Evolutionary conservation across 2,329 filamentous ascomycete species (phyloP), one percentile per base, ranked within the genome.

Genomic region (Fusarium sp.): DNA sequence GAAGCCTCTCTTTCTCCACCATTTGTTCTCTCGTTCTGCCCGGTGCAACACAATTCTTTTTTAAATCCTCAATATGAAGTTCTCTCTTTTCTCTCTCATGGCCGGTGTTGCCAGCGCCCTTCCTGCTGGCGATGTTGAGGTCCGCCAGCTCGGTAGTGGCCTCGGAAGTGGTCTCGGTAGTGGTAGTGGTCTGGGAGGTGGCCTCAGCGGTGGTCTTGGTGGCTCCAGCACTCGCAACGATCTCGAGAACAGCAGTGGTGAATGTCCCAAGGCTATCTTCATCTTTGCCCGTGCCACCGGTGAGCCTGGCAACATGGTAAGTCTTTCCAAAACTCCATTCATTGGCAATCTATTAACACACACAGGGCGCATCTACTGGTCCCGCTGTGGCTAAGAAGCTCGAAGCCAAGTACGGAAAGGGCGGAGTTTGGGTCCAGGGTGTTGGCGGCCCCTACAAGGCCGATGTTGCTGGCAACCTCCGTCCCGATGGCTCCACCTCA

Each of bases 371-470:
- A 1, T 53, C 49, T 5, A 53, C 49, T 4, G 49, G 49, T 4
- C 49, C 49, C 13, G 18, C 18, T 16, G 49, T 53, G 18, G 49
- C 49, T 12, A 53, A 25, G 20, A 53, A 53, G 49, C 34, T 53
- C 2, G 49, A 53, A 16, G 23, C 49, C n/a, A 53, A 53, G 23
- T 53, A 53, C 8, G 49, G 49, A 9, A 53, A 53, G 9, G 49
- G 34, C 10, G 7, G 20, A 7, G 49, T 61, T 4, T 61, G 59
- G 59, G 37, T 61, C 5, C 59, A 61, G 14, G 59, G 59, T 14
- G 59, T 60, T 21, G 59, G 59, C 7, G 55, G 59, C 0, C 59
- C 55, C 0, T 61, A 61, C 12, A 42, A 27, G 4, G 59, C 59
- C 1, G 59, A 60, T 7, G 43, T 61, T 0, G 32, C 28, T 2